Conservation (phyloP, 257 asterid genomes). For the Plantago major region DNA sequence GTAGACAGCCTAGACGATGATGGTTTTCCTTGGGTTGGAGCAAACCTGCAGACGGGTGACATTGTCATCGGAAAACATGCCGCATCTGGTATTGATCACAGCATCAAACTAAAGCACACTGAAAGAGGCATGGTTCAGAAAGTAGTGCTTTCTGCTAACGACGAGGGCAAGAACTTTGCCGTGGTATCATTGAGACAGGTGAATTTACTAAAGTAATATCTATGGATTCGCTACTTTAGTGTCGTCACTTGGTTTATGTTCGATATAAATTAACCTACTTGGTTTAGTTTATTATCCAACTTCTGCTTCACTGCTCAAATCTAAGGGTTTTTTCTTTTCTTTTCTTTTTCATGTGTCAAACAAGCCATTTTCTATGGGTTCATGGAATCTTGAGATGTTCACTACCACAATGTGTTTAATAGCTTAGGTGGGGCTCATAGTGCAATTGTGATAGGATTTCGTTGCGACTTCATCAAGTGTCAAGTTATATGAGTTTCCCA, state of each 20-base stretch:
- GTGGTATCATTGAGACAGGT: conserved; percentile 93
- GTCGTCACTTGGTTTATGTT: neutral
- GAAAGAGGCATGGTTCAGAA: conserved; percentile 96
- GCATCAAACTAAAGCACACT: conserved; percentile 86
- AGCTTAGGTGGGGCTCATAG: neutral
- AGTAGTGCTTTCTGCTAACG: conserved; percentile 78
- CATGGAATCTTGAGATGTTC: neutral
- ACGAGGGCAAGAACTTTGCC: conserved; percentile 80
- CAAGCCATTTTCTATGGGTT: neutral
- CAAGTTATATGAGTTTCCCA: neutral
- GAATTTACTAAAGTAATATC: conserved; percentile 7
- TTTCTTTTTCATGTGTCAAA: neutral
- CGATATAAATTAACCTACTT: neutral
- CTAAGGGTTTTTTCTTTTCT: neutral
- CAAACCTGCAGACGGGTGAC: conserved; percentile 84
- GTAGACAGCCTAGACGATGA: conserved; percentile 93
- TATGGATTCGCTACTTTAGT: conserved; percentile 4
- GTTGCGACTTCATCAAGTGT: neutral
- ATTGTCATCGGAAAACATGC: conserved; percentile 80
- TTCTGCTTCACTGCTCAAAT: neutral
- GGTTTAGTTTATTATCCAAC: neutral
- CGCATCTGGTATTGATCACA: conserved; percentile 76
- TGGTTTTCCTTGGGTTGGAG: conserved; percentile 87
- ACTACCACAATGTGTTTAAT: neutral
- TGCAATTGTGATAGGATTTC: neutral